Base-by-base conservation (phyloP, 768 basidiomycete genomes). In the Coprinellus micaceus region DNA sequence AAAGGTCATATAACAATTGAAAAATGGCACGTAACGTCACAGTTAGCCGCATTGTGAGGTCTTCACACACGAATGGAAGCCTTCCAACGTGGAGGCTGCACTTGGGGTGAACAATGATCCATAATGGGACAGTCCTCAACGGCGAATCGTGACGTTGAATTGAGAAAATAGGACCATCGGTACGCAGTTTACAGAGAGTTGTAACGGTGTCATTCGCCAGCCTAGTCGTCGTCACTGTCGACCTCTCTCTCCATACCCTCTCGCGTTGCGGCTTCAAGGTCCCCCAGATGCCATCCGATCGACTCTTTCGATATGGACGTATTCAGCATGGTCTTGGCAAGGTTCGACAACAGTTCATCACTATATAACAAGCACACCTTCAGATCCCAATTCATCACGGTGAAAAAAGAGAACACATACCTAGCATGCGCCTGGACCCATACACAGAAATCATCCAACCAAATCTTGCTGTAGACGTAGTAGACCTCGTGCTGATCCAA, bases 391-490 rank as follows among this genome's bases (percentile, higher is more conserved):
- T 24, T 24, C 19, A 50, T 9, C 21, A 33, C 28, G 12, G 17
- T 17, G 5, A 29, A 21, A 48, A 7, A 26, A 45, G 29, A 24
- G 47, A 52, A 11, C n/a, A 68, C 82, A 58, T 62, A 92, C 91
- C 78, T 82, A n/a, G 87, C 84, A 61, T 76, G 76, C 9, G 80
- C 74, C 62, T 90, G 86, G 33, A 81, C 74, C 91, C 91, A 93
- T n/a, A 85, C 80, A 61, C 87, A 89, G 62, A 89, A 86, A 64
- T 93, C 91, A 60, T 91, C 86, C 43, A 92, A 61, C 91, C 91
- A 94, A 30, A 92, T 81, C 67, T 90, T 91, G 69, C 82, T 86
- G 68, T 91, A 94, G n/a, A 91, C 77, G 67, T 91, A 92, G 70
- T 94, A 94, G 10, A 89, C 85, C 60, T 91, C 90, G 60, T 91